Conservation (phyloP, 371 early-diverging fungal genomes). For the Rhizopus arrhizus region DNA sequence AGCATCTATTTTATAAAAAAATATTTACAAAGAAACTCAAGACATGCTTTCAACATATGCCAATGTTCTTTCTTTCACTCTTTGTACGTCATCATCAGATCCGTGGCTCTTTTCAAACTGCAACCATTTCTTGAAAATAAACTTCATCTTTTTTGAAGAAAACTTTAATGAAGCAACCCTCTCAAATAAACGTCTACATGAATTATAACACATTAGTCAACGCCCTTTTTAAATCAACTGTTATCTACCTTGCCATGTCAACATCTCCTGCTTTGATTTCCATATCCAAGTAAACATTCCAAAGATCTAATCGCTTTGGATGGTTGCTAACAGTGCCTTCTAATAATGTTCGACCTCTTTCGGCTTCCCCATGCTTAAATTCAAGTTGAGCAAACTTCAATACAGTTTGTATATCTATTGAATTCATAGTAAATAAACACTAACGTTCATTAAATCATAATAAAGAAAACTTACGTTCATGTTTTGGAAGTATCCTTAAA, state of each 20-base stretch:
- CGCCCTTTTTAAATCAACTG: background rate
- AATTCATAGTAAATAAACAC: constrained; percentile 2
- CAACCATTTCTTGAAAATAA: constrained; percentile 96
- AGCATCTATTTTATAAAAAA: no score
- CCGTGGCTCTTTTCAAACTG: constrained; percentile 90
- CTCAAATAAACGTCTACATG: constrained; percentile 82
- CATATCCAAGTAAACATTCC: constrained; percentile 95
- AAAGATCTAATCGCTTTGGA: constrained; percentile 93
- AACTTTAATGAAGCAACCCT: constrained; percentile 83
- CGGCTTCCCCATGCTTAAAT: constrained; percentile 91
- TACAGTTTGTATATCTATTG: constrained; percentile 70
- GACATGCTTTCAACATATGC: constrained; percentile 77
- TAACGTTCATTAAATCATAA: background rate
- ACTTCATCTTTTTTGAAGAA: constrained; percentile 97
- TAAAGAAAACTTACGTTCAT: constrained; percentile 68
- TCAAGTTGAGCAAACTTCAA: constrained; percentile 93
- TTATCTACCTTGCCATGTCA: constrained; percentile 63
- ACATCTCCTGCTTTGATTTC: constrained; percentile 79
- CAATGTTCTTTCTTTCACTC: constrained; percentile 86
- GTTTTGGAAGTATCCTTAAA: constrained; percentile 83
- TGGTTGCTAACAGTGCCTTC: constrained; percentile 91
- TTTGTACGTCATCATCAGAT: constrained; percentile 72
- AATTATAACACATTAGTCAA: background rate
- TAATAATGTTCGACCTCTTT: constrained; percentile 94
- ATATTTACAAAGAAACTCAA: constrained; percentile 15